Evolutionary conservation across 2,329 filamentous ascomycete species (phyloP), one percentile per base, ranked within the genome.

Genomic region (Nemania sp.): DNA sequence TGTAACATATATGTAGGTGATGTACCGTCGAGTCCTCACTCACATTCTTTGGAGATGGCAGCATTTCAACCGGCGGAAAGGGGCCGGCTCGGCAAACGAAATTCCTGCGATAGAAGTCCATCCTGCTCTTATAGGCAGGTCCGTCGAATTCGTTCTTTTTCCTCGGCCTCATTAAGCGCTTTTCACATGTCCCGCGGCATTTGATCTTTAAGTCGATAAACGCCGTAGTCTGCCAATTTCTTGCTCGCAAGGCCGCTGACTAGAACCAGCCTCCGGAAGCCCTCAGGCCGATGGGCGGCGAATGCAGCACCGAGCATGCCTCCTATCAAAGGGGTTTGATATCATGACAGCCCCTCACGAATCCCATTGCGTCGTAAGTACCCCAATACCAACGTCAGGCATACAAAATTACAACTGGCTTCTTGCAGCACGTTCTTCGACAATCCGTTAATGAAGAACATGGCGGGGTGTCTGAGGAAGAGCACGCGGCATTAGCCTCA

Each of bases 241-340:
- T 62, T 62, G 56, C 64, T 70, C 35, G 71, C 71, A 7, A 67
- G 54, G 1, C 43, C 66, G 24, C 68, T 72, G 10, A 66, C 71
- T 1, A 74, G 63, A 8, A 73, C 57, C 24, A 71, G 26, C 22
- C 64, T 71, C 10, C 51, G 54, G 0, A 72, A 56, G 24, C 72
- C 71, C 51, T 6, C 13, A 11, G 71, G 71, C 5, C n/a, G 56
- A 18, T 64, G 53, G 11, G 68, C 32, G 3, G 72, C 49, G 41
- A 72, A 74, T 1, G 67, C 69, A 0, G 68, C 54, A 7, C 64
- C 68, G 0, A 73, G 66, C 66, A 71, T 69, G 26, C 69, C 73
- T 7, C 69, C 70, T 32, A 32, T 32, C 29, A 8, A 32, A 32
- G 8, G 29, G 29, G 4, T 4, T 32, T 8, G 4, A 32, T 8